phyloP scores from a whole-genome alignment of 805 yeast genomes.

The Torulaspora gathmanii region DNA sequence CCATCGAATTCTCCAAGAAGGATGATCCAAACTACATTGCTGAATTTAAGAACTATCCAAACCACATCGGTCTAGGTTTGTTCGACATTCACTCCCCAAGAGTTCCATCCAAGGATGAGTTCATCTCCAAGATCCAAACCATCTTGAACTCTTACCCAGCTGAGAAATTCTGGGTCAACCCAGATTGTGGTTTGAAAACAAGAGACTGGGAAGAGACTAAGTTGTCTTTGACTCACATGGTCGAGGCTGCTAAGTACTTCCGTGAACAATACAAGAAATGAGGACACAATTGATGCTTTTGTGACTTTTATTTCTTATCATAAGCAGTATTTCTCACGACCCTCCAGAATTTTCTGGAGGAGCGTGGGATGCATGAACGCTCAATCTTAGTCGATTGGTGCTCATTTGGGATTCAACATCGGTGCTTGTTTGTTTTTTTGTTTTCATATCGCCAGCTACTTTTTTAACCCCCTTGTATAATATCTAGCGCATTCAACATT shows the following conservation, averaged over 20 bases:
- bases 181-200: slow-evolving; percentile 99
- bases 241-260: slow-evolving; percentile 96
- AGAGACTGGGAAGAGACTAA: slow-evolving; percentile 99
- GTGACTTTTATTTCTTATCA: slow-evolving; percentile 7
- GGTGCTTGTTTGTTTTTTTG: slow-evolving; percentile 24
- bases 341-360: neutral
- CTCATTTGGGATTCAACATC: slow-evolving; percentile 32
- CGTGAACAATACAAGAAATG: slow-evolving; percentile 50
- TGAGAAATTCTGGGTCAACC: slow-evolving; percentile 99
- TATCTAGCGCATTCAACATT: slow-evolving; percentile 37
- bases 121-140: slow-evolving; percentile 86
- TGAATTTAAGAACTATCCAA: slow-evolving; percentile 97
- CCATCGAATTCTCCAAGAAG: slow-evolving; percentile 99
- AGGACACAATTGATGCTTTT: slow-evolving; percentile 9
- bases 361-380: neutral
- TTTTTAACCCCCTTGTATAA: slow-evolving; percentile 20
- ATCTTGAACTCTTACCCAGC: slow-evolving; percentile 97
- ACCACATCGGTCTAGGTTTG: slow-evolving; percentile 99
- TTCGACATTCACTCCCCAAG: slow-evolving; percentile 99
- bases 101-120: slow-evolving; percentile 96
- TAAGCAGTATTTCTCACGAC: slow-evolving; percentile 1
- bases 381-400: slow-evolving; percentile 6
- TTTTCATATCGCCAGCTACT: slow-evolving; percentile 6
- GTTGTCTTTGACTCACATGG: slow-evolving; percentile 96
- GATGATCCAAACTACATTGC: slow-evolving; percentile 97